These are phyloP conservation scores for Chrysopogon serrulatus DNA, from an alignment of 176 grass and related monocot genomes.

Conservation along the genomic window DNA sequence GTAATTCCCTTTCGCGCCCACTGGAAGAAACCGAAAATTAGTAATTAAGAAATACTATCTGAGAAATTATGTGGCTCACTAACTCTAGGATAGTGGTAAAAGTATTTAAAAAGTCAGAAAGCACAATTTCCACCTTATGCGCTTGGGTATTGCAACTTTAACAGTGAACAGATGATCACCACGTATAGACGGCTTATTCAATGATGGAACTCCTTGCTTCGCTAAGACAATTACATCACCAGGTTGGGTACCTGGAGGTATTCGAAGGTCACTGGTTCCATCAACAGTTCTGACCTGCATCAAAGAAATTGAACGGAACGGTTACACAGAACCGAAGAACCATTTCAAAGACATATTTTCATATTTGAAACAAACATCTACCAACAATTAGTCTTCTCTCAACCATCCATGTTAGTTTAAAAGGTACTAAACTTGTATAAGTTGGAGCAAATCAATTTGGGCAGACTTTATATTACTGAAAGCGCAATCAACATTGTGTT, in stretches of 20 bases:
- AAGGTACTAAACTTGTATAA: neutral
- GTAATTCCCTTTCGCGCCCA: constrained; percentile 71
- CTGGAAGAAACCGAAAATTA: constrained; percentile 40
- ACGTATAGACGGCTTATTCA: constrained; percentile 87
- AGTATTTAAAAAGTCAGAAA: neutral
- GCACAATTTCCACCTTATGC: constrained; percentile 65
- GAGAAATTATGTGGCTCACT: neutral
- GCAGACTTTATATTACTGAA: neutral
- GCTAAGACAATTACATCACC: constrained; percentile 81
- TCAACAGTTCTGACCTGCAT: constrained; percentile 84
- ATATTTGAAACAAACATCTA: constrained; percentile 27
- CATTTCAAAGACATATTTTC: neutral
- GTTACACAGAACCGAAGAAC: constrained; percentile 9
- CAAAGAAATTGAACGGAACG: constrained; percentile 14
- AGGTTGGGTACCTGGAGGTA: constrained; percentile 97
- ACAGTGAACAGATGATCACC: constrained; percentile 96
- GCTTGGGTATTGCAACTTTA: constrained; percentile 87
- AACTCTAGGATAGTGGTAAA: neutral
- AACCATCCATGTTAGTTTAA: constrained; percentile 19
- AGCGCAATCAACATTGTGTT: neutral
- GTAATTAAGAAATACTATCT: neutral
- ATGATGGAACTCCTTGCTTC: constrained; percentile 85
- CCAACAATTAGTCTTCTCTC: constrained; percentile 6
- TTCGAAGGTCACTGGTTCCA: constrained; percentile 74
- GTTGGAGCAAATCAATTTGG: constrained; percentile 4